Conservation (phyloP, 108 stramenopile species). For the Mayamaea pseudoterrestris region DNA sequence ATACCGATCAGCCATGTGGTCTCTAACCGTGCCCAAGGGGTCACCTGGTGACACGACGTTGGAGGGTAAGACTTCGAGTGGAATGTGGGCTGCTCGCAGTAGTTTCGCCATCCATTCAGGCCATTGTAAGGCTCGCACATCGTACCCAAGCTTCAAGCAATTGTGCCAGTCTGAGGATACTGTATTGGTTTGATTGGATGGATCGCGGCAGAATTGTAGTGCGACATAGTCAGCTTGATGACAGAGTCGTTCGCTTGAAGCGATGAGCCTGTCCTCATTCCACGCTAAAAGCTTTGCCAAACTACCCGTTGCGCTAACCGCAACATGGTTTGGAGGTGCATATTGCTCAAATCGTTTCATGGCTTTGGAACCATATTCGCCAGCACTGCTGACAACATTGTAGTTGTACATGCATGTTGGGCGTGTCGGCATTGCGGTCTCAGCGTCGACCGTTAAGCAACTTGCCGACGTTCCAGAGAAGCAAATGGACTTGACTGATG, state of each 20-base stretch:
- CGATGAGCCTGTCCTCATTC: constrained; percentile 56
- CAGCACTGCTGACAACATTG: constrained; percentile 21
- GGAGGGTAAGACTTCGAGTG: constrained; percentile 24
- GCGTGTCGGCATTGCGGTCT: constrained; percentile 19
- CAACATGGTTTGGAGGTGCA: constrained; percentile 71
- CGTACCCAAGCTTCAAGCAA: constrained; percentile 84
- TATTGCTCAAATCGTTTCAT: constrained; percentile 46
- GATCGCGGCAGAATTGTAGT: constrained; percentile 31
- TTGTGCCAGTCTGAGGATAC: constrained; percentile 86
- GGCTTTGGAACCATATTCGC: constrained; percentile 19
- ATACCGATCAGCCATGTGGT: constrained; percentile 26
- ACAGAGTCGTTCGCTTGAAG: constrained; percentile 43
- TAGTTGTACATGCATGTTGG: constrained; percentile 69
- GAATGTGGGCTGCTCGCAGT: constrained; percentile 34
- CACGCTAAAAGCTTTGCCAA: constrained; percentile 85
- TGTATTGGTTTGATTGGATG: constrained; percentile 8
- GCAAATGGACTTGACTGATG: constrained; percentile 47
- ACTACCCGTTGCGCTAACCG: constrained; percentile 65
- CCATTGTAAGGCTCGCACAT: constrained; percentile 58
- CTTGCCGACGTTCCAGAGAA: constrained; percentile 76
- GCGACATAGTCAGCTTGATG: constrained; percentile 93
- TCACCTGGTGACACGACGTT: constrained; percentile 61
- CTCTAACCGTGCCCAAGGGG: constrained; percentile 57
- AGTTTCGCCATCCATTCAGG: constrained; percentile 55
- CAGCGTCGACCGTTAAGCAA: constrained; percentile 52